Percentiles rank a stretch among this genome's conserved stretches.
phyloP scores from a whole-genome alignment of 2,329 filamentous ascomycete species.

The Apiospora sp. region DNA sequence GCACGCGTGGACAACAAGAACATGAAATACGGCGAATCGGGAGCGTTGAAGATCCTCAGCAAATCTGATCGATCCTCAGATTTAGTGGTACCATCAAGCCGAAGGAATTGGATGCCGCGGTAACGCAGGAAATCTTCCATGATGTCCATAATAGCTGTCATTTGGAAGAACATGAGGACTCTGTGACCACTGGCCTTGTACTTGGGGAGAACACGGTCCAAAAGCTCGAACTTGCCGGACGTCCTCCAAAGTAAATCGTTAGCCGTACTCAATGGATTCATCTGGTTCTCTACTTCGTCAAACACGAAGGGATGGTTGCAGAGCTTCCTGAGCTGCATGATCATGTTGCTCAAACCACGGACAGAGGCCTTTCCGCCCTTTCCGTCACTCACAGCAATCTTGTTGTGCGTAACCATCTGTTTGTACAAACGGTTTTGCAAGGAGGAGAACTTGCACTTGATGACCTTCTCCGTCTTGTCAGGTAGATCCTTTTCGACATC shows the following conservation, averaged over 20 bases:
- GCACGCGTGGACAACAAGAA: slow-evolving; percentile 98
- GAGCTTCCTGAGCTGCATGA: slow-evolving; percentile 98
- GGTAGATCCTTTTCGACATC: slow-evolving; percentile 99
- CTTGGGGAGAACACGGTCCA: slow-evolving; percentile 92
- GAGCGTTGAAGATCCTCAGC: slow-evolving; percentile 87
- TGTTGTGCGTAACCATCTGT: slow-evolving; percentile 96
- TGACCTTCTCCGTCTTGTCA: slow-evolving; percentile 98
- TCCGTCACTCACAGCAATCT: slow-evolving; percentile 90
- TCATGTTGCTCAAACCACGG: slow-evolving; percentile 98
- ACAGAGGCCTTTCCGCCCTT: slow-evolving; percentile 95
- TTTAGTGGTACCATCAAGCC: slow-evolving; percentile 95
- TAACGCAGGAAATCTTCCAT: slow-evolving; percentile 98
- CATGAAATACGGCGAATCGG: slow-evolving; percentile 92
- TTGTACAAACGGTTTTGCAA: slow-evolving; percentile 95
- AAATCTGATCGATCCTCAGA: slow-evolving; percentile 96
- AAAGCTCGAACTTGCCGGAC: slow-evolving; percentile 93
- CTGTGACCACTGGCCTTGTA: slow-evolving; percentile 91
- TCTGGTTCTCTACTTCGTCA: slow-evolving; percentile 95
- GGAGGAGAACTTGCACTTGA: slow-evolving; percentile 98
- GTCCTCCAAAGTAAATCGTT: slow-evolving; percentile 97
- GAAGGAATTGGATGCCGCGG: slow-evolving; percentile 83
- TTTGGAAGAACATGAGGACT: slow-evolving; percentile 99
- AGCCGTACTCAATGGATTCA: slow-evolving; percentile 88
- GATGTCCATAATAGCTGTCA: slow-evolving; percentile 99
- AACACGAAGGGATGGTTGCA: slow-evolving; percentile 99